Percentiles rank a stretch among this genome's conserved stretches.
These are phyloP conservation scores for Sporothrix euskadiensis DNA, from an alignment of 2,329 filamentous ascomycete species.

Conservation along the genomic window DNA sequence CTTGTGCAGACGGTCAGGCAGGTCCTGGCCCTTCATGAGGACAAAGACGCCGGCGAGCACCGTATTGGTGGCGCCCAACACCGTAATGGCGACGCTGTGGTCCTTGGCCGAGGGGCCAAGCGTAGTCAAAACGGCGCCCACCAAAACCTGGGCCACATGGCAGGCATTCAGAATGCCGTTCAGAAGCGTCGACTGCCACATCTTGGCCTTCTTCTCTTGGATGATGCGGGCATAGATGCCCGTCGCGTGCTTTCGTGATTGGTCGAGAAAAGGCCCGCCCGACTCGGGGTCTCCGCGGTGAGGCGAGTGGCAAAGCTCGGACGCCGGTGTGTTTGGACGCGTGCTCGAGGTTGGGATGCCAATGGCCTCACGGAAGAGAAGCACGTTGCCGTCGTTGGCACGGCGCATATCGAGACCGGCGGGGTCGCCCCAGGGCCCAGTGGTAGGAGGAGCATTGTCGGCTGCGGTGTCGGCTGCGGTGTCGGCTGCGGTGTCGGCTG, in stretches of 20 bases:
- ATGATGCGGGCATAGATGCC: conserved; percentile 48
- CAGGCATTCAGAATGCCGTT: conserved; percentile 45
- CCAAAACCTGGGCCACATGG: conserved; percentile 49
- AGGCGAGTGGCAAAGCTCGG: conserved; percentile 28
- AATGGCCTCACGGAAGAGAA: conserved; percentile 47
- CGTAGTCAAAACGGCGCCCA: conserved; percentile 50
- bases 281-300: background rate
- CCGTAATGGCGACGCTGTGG: conserved; percentile 54
- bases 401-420: conserved; percentile 42
- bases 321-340: conserved; percentile 21
- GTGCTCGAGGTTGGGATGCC: conserved; percentile 43
- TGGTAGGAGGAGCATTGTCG: background rate
- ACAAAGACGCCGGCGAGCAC: conserved; percentile 63
- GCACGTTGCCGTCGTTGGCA: conserved; percentile 44
- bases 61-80: conserved; percentile 63
- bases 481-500: background rate
- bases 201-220: conserved; percentile 38
- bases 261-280: conserved; percentile 37
- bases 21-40: conserved; percentile 53
- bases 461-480: background rate
- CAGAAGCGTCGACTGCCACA: conserved; percentile 41
- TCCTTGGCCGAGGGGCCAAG: conserved; percentile 49
- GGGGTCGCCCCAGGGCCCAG: conserved; percentile 40
- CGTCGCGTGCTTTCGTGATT: conserved; percentile 40
- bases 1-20: conserved; percentile 50